phyloP scores from a whole-genome alignment of 2,329 filamentous ascomycete genomes.

The Apiospora saccharicola region DNA sequence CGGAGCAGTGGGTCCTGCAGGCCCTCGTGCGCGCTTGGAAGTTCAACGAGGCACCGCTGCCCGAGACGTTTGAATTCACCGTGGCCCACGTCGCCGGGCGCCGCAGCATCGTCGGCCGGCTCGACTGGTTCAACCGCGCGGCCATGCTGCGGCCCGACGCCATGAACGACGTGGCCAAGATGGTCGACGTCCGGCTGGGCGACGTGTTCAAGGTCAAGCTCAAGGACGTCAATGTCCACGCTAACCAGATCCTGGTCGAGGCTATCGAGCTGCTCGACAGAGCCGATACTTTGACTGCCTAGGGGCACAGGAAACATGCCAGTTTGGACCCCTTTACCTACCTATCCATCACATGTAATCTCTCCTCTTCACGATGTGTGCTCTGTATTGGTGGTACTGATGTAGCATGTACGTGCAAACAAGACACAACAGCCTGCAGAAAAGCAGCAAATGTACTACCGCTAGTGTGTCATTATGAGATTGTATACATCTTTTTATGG shows the following conservation, averaged over 20 bases:
- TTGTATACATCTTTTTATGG: too few species aligned
- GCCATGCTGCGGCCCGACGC: constrained; percentile 51
- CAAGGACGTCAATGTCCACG: constrained; percentile 59
- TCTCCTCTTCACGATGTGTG: not conserved
- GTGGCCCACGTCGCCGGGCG: constrained; percentile 49
- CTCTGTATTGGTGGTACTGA: not conserved
- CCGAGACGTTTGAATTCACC: constrained; percentile 57
- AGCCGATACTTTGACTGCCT: not conserved
- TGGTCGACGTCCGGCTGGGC: constrained; percentile 54
- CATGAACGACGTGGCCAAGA: constrained; percentile 46
- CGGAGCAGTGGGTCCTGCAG: constrained; percentile 63
- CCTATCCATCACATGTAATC: not conserved
- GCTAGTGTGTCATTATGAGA: not conserved
- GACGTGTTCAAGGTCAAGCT: constrained; percentile 66
- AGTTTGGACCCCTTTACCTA: not conserved
- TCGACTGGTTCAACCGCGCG: constrained; percentile 59
- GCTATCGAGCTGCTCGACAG: constrained; percentile 45
- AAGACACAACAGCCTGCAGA: not conserved
- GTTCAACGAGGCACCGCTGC: constrained; percentile 56
- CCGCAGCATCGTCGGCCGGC: constrained; percentile 47
- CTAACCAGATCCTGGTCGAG: constrained; percentile 54
- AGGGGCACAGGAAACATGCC: not conserved
- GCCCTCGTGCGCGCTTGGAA: constrained; percentile 67
- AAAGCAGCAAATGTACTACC: not conserved
- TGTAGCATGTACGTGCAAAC: not conserved